Evolutionary conservation across 176 grass and related monocot species (phyloP).

Genomic region (Raddia distichophylla): DNA sequence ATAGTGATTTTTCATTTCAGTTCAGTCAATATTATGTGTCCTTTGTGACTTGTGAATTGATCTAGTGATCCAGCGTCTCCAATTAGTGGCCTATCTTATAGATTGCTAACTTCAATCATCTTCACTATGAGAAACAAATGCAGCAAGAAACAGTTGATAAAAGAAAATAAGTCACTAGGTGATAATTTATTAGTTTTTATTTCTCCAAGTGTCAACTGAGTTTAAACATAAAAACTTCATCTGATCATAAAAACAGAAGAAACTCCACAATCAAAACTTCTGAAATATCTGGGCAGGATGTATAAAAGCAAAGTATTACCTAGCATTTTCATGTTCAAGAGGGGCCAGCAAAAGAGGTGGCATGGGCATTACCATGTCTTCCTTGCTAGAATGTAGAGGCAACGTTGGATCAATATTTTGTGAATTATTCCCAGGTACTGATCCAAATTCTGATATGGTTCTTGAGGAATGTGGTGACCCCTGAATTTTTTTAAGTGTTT

Average conservation of each 20-base stretch:
- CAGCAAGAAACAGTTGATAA: neutral
- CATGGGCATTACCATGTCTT: slow-evolving; percentile 70
- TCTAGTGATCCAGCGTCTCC: neutral
- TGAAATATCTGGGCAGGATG: neutral
- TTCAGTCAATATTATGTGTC: neutral
- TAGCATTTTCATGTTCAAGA: slow-evolving; percentile 53
- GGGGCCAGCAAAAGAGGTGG: slow-evolving; percentile 73
- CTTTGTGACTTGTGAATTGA: neutral
- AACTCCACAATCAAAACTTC: neutral
- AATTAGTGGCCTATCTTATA: neutral
- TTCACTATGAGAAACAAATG: neutral
- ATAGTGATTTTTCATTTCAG: neutral
- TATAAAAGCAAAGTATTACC: slow-evolving; percentile 52
- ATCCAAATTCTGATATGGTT: slow-evolving; percentile 37
- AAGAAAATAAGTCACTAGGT: neutral
- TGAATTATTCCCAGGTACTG: slow-evolving; percentile 13
- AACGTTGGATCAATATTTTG: slow-evolving; percentile 37
- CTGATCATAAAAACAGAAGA: slow-evolving; percentile 3
- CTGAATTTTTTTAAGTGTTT: slow-evolving; percentile 57
- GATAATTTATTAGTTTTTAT: neutral
- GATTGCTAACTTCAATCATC: neutral
- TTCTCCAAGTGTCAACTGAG: neutral
- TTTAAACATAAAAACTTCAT: neutral
- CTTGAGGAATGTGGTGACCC: slow-evolving; percentile 37
- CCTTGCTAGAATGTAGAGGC: slow-evolving; percentile 41